These are phyloP conservation scores for Przewalskia tangutica DNA, from an alignment of 257 asterid genomes.

Conservation along the genomic window DNA sequence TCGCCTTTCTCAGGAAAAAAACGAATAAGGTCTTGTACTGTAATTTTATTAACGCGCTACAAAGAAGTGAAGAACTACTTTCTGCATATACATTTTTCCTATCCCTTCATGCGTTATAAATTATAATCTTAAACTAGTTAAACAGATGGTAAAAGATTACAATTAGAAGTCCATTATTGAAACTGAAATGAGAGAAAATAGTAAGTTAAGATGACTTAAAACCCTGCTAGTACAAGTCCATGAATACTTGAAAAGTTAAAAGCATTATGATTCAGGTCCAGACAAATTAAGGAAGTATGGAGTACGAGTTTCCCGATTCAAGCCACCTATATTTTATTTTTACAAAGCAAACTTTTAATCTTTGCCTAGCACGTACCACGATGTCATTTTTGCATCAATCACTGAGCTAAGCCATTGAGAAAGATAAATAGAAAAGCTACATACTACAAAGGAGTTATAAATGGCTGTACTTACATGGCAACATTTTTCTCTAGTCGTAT, in stretches of 20 bases:
- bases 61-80: neutral
- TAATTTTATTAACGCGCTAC: neutral
- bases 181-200: neutral
- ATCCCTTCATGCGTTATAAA: neutral
- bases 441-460: neutral
- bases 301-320: neutral
- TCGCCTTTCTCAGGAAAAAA: neutral
- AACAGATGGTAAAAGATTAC: neutral
- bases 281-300: neutral
- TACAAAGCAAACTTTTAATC: neutral
- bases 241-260: neutral
- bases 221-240: neutral
- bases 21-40: neutral
- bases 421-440: neutral
- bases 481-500: slow-evolving; percentile 87
- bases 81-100: neutral
- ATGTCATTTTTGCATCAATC: neutral
- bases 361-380: neutral
- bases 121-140: neutral
- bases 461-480: slow-evolving; percentile 60
- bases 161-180: neutral
- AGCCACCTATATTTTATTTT: neutral
- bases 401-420: neutral
- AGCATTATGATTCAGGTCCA: neutral
- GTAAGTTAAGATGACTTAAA: neutral